These are phyloP conservation scores for Epichloe bromicola DNA, from an alignment of 2,329 filamentous ascomycete genomes.

Conservation along the genomic window DNA sequence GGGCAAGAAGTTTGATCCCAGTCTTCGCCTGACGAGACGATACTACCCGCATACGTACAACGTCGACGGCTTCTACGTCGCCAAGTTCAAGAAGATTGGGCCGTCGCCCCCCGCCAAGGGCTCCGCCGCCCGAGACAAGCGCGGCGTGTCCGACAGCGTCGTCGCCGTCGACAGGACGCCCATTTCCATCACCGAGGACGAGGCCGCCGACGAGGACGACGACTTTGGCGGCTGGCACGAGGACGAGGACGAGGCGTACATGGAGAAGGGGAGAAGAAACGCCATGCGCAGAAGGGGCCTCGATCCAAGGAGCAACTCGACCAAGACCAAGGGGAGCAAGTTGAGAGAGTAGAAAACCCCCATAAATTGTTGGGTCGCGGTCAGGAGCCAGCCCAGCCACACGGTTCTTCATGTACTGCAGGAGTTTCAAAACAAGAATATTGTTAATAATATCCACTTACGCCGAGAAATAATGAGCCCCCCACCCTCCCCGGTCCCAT, in stretches of 20 bases:
- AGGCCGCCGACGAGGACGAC: constrained; percentile 30
- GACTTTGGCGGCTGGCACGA: constrained; percentile 65
- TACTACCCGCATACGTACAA: constrained; percentile 91
- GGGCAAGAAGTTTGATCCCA: constrained; percentile 82
- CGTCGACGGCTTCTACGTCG: constrained; percentile 96
- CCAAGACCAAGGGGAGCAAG: constrained; percentile 13
- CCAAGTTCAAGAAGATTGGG: constrained; percentile 89
- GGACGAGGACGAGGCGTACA: constrained; percentile 57
- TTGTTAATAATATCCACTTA: not conserved
- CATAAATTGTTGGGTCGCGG: too few relatives aligned
- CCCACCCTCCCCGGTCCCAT: not conserved
- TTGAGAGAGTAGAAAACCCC: not conserved
- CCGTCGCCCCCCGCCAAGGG: constrained; percentile 49
- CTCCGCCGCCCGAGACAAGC: constrained; percentile 19
- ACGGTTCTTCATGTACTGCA: not conserved
- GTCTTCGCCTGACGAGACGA: constrained; percentile 67
- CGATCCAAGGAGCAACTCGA: constrained; percentile 47
- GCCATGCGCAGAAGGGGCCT: constrained; percentile 62
- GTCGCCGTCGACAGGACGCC: constrained; percentile 55
- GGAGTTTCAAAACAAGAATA: not conserved
- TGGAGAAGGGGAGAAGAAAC: constrained; percentile 60
- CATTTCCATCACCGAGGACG: constrained; percentile 37
- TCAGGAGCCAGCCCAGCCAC: not conserved
- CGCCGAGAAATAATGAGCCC: not conserved
- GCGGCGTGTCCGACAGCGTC: constrained; percentile 19